Conservation (phyloP, 305 asterid species). For the Fraxinus latifolia region DNA sequence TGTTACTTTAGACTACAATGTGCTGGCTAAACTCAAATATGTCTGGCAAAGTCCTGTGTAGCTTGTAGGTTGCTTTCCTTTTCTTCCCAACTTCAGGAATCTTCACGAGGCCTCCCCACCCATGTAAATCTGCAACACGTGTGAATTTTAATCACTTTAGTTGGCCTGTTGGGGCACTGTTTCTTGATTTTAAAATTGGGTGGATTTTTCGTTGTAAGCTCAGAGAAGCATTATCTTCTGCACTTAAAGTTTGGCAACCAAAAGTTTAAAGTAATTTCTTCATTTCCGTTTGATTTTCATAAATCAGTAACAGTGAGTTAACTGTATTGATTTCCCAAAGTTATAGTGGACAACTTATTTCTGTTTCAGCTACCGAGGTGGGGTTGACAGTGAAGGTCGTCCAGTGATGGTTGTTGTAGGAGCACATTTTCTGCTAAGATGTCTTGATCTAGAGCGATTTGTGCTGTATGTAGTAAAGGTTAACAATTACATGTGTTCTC, state of each 20-base stretch:
- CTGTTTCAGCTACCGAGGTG: slow-evolving; percentile 84
- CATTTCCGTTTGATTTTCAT: neutral
- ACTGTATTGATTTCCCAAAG: slow-evolving; percentile 4
- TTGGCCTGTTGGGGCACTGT: neutral
- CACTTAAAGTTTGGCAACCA: neutral
- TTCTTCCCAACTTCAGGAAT: neutral
- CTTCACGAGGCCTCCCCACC: neutral
- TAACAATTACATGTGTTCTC: slow-evolving; percentile 24
- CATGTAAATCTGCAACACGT: neutral
- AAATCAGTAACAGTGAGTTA: neutral
- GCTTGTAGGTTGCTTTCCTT: neutral
- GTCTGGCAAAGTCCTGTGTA: neutral
- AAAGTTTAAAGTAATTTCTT: neutral
- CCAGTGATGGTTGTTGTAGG: slow-evolving; percentile 97
- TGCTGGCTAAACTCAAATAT: neutral
- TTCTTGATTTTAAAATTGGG: neutral
- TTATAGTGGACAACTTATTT: neutral
- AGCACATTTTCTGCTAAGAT: slow-evolving; percentile 91
- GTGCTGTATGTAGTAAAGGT: slow-evolving; percentile 85
- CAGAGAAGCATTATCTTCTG: neutral
- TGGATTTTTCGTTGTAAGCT: neutral
- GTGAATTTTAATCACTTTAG: neutral
- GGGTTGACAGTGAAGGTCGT: slow-evolving; percentile 88
- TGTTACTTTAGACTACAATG: neutral
- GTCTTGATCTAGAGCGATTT: slow-evolving; percentile 93